Conservation (phyloP, 1,139 yeast genomes). For the Zygosaccharomyces pseudobailii region DNA sequence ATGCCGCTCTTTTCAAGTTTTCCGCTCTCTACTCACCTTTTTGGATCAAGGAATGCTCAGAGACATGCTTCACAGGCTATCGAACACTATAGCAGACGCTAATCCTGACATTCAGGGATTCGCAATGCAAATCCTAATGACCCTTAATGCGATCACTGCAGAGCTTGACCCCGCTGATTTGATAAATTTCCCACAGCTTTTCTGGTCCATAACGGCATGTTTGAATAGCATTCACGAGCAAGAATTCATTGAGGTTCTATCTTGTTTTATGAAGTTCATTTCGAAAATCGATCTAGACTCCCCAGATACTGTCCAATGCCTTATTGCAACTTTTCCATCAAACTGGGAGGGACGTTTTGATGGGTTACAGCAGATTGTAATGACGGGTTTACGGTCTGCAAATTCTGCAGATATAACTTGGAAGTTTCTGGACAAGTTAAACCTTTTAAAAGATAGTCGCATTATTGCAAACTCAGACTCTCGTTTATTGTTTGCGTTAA, state of each 20-base stretch:
- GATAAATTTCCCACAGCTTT: slow-evolving; percentile 85
- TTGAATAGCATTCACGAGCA: slow-evolving; percentile 86
- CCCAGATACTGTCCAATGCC: slow-evolving; percentile 76
- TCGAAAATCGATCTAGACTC: slow-evolving; percentile 84
- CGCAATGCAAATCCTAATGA: slow-evolving; percentile 95
- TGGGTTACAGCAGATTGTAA: slow-evolving; percentile 74
- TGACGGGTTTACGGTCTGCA: slow-evolving; percentile 79
- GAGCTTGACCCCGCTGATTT: slow-evolving; percentile 74
- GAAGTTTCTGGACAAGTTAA: slow-evolving; percentile 67
- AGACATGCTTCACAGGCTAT: slow-evolving; percentile 89
- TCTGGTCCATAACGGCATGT: slow-evolving; percentile 96
- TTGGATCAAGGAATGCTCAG: slow-evolving; percentile 85
- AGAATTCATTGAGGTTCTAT: slow-evolving; percentile 82
- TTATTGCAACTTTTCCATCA: slow-evolving; percentile 84
- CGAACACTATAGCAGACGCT: slow-evolving; percentile 89
- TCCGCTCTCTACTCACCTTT: slow-evolving; percentile 72
- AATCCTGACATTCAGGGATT: slow-evolving; percentile 91
- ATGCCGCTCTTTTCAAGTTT: slow-evolving; percentile 90
- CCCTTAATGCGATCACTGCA: slow-evolving; percentile 85
- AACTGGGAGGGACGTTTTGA: slow-evolving; percentile 94
- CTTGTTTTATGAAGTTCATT: slow-evolving; percentile 75
- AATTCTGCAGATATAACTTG: slow-evolving; percentile 76
- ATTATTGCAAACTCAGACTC: slow-evolving; percentile 71
- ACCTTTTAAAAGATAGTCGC: slow-evolving; percentile 63
- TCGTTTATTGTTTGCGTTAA: slow-evolving; percentile 63